Evolutionary conservation across 805 yeast species (phyloP), one percentile per base, ranked within the genome.

Genomic region (Metschnikowia chrysomelidarum): DNA sequence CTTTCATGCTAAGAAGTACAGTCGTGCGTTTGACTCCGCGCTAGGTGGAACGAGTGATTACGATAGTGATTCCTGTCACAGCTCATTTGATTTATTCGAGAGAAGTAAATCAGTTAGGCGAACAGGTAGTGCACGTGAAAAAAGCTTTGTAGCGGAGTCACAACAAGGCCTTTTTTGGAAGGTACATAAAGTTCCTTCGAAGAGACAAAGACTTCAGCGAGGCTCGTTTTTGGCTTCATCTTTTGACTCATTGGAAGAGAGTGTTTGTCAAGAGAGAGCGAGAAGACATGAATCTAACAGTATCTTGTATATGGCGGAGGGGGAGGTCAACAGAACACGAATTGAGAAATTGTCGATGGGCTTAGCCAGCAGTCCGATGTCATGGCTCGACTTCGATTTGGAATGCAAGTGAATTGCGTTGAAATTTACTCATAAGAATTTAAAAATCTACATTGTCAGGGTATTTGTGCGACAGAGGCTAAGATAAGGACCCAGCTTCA

Each of bases 21-120:
- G 30, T 16, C 28, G 44, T 23, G 29, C 25, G 1, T 29, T 34
- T 27, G 36, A 24, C 7, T 29, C 36, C 3, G 29, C 38, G 5
- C 41, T 48, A 9, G 50, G 51, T 7, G 54, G 54, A 7, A 17
- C 45, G 15, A 46, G 50, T 19, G 47, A 37, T 27, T 44, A 46
- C 28, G 46, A 44, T 19, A 33, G 48, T 11, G 45, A 50, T 19
- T 36, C 41, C 23, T 40, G 49, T 24, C 15, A 21, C 7, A 42
- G 47, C 28, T 42, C 47, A 2, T 28, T 43, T 25, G 49, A 45
- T 22, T 30, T 45, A 23, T 29, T 32, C 13, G 40, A 31, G 30
- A 7, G 34, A 20, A 10, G 23, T 24, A 24, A 24, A 22, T 10
- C 22, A 15, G 29, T 23, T 7, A 14, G 14, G 29, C 16, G 13